A percentile compares a stretch with the other conserved stretches of the same genome.
Conservation (phyloP, 2,329 filamentous ascomycete genomes). For the Ceratocystis variospora region DNA sequence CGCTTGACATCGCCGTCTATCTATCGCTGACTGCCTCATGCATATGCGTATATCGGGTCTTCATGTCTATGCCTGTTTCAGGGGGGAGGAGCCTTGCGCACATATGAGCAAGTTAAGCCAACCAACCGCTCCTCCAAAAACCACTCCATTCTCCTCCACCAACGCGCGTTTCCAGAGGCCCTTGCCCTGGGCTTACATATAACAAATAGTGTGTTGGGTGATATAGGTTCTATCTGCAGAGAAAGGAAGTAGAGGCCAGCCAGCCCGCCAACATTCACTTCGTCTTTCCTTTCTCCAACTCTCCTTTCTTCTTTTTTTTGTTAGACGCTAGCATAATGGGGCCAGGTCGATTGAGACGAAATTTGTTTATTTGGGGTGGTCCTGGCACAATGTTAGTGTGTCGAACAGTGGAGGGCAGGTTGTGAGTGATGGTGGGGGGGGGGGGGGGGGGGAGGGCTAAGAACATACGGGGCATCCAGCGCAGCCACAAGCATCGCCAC, state of each 20-base stretch:
- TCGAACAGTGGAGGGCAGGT: not conserved
- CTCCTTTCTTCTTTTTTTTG: too few species aligned
- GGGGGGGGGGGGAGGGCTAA: not conserved
- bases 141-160: not conserved
- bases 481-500: slow-evolving; percentile 32
- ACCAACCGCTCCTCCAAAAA: not conserved
- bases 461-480: slow-evolving; percentile 32
- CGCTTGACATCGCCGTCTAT: not conserved
- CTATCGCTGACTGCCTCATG: not conserved
- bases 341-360: not conserved
- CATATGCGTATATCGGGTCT: not conserved
- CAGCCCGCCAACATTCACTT: too few species aligned
- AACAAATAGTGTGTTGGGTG: too few species aligned
- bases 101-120: slow-evolving; percentile 14
- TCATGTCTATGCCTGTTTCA: not conserved
- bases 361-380: not conserved
- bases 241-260: too few species aligned
- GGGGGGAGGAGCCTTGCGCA: not conserved
- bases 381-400: not conserved
- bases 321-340: not conserved
- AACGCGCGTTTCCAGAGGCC: too few species aligned
- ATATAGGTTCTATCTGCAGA: too few species aligned
- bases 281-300: too few species aligned
- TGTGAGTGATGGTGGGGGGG: not conserved
- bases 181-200: too few species aligned